These are phyloP conservation scores for Afroboletus lepidellus DNA, from an alignment of 1,284 basidiomycete species.

Conservation along the genomic window DNA sequence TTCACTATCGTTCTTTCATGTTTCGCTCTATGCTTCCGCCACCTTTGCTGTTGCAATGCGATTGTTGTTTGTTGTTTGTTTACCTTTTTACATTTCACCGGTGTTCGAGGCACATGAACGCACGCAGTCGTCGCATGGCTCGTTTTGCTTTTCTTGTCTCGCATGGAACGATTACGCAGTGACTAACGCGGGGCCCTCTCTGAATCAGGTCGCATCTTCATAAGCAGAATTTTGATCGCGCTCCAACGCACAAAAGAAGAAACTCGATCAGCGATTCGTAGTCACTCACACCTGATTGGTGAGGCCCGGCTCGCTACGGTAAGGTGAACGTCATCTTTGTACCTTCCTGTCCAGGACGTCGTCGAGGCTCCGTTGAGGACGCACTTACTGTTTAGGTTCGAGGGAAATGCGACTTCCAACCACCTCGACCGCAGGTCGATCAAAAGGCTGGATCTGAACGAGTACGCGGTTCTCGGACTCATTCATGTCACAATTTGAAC, in stretches of 20 bases:
- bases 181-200: conserved; percentile 15
- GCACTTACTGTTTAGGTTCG: conserved; percentile 15
- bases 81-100: not conserved
- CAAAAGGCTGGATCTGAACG: conserved; percentile 6
- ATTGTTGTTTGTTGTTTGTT: conserved; percentile 2
- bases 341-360: conserved; percentile 12
- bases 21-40: conserved; percentile 2
- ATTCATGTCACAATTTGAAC: conserved; percentile 12
- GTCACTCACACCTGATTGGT: conserved; percentile 20
- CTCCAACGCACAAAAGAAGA: conserved; percentile 6
- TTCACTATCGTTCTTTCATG: not conserved
- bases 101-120: conserved; percentile 23
- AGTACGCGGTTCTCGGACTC: conserved; percentile 18
- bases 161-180: conserved; percentile 11
- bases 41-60: conserved; percentile 3
- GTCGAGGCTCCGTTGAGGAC: conserved; percentile 21
- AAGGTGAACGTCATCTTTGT: conserved; percentile 9
- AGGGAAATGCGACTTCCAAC: conserved; percentile 19
- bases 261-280: conserved; percentile 14
- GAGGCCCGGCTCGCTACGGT: conserved; percentile 16
- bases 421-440: conserved; percentile 14
- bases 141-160: not conserved
- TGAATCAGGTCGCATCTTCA: conserved; percentile 17
- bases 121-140: conserved; percentile 25
- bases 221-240: not conserved